Evolutionary conservation across 495 filamentous ascomycete species (phyloP), one percentile per base, ranked within the genome.

Genomic region (Amphirosellinia nigrospora): DNA sequence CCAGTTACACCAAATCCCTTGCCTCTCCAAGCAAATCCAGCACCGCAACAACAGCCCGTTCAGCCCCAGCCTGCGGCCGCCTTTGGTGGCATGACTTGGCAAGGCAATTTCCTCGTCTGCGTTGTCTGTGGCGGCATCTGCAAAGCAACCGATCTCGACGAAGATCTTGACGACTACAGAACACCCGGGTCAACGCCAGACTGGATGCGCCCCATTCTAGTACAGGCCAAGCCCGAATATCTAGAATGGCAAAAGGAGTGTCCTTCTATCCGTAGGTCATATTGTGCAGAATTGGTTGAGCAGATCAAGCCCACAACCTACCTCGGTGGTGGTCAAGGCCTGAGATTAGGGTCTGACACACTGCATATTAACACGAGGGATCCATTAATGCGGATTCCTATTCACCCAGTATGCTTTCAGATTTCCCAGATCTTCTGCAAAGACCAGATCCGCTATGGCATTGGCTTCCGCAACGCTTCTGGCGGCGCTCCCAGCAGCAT

Each of bases 51-150:
- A 23, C 45, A 45, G 4, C 16, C 16, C 10, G 4, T 43, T 43
- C 43, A 21, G 23, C 45, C n/a, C 6, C n/a, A 21, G 0, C 0
- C 11, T n/a, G 11, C 10, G 21, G n/a, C n/a, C n/a, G n/a, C n/a
- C n/a, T n/a, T n/a, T n/a, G 39, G 39, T 43, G 15, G 19, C 1
- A n/a, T 46, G 43, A n/a, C n/a, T n/a, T 1, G 19, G 2, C 43
- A 5, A 45, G 19, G 71, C 21, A n/a, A 70, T 0, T 30, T 32
- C 5, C 69, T 74, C 0, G 45, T 69, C 13, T 77, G 74, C 46
- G 71, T 73, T 19, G 64, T 72, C 1, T 77, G 74, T 13, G 72
- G 74, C 34, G 69, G 62, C 19, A 38, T 74, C 11, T 74, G 65
- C 45, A 60, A 43, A 6, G 62, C 68, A 34, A 53, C 23, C 7